Conservation (phyloP, 2,329 filamentous ascomycete species). For the Cladophialophora chaetospira region DNA sequence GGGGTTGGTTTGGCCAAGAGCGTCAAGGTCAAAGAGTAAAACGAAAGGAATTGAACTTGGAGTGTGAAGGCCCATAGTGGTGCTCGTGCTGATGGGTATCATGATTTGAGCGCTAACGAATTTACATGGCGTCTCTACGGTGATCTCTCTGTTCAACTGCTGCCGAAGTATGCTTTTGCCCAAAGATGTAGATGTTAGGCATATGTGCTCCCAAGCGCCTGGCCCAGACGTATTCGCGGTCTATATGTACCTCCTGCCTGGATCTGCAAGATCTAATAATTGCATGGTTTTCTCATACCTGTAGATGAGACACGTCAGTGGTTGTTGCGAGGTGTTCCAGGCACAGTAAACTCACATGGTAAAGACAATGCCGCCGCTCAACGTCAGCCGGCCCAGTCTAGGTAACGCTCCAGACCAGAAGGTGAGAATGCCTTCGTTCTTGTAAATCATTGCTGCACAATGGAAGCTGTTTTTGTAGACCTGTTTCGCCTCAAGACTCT, state of each 20-base stretch:
- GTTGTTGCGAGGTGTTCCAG: background rate
- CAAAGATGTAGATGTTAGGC: no score
- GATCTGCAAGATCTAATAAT: conserved; percentile 75
- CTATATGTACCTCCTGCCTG: conserved; percentile 79
- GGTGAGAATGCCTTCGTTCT: conserved; percentile 83
- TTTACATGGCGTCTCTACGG: no score
- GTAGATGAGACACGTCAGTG: conserved; percentile 4
- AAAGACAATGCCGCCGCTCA: conserved; percentile 97
- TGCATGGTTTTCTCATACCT: conserved; percentile 96
- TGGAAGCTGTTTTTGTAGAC: conserved; percentile 85
- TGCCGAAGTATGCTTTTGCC: no score
- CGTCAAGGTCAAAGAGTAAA: conserved; percentile 23
- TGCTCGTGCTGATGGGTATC: background rate
- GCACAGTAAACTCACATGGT: conserved; percentile 65
- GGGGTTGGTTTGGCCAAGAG: conserved; percentile 31
- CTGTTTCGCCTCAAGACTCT: conserved; percentile 81
- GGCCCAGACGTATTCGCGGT: background rate
- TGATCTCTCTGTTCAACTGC: no score
- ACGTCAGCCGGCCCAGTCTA: conserved; percentile 75
- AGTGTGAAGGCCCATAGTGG: background rate
- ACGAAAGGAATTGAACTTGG: no score
- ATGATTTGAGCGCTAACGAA: background rate
- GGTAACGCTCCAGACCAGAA: conserved; percentile 95
- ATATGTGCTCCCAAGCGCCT: no score
- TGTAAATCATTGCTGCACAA: conserved; percentile 81